phyloP scores from a whole-genome alignment of 129 eudicot species.

The Apium graveolens region DNA sequence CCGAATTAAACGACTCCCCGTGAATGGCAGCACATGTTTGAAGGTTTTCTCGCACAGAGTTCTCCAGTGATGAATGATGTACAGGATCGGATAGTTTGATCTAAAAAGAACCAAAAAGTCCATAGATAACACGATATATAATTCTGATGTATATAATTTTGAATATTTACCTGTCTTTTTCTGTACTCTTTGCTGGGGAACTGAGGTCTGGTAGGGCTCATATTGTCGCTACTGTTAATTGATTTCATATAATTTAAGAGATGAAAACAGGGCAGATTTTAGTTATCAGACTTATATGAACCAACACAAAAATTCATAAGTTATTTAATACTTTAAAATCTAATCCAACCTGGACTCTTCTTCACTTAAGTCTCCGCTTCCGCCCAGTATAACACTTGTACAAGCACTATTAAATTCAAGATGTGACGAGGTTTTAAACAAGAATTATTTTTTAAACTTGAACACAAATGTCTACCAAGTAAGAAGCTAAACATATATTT shows the following conservation, averaged over 20 bases:
- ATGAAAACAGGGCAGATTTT: not conserved
- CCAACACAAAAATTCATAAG: not conserved
- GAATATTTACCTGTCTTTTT: conserved; percentile 67
- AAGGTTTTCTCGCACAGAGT: conserved; percentile 79
- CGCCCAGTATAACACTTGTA: conserved; percentile 89
- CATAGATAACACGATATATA: conserved; percentile 8
- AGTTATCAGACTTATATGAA: not conserved
- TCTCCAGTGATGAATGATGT: conserved; percentile 71
- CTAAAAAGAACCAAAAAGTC: conserved; percentile 26
- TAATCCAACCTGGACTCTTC: conserved; percentile 83
- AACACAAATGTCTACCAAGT: conserved; percentile 7
- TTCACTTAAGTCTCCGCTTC: conserved; percentile 72
- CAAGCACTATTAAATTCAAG: conserved; percentile 49
- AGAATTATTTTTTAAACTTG: not conserved
- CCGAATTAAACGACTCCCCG: conserved; percentile 78
- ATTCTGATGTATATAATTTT: not conserved
- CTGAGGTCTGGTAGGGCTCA: conserved; percentile 65
- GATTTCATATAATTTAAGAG: not conserved
- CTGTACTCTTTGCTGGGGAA: conserved; percentile 78
- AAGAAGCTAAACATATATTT: conserved; percentile 4
- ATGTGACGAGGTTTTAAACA: conserved; percentile 11
- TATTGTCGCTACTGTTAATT: conserved; percentile 57
- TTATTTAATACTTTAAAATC: not conserved
- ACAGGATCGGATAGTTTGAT: conserved; percentile 82
- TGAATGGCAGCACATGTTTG: conserved; percentile 87